These are phyloP conservation scores for Colletotrichum viniferum DNA, from an alignment of 2,329 filamentous ascomycete genomes.

Conservation along the genomic window DNA sequence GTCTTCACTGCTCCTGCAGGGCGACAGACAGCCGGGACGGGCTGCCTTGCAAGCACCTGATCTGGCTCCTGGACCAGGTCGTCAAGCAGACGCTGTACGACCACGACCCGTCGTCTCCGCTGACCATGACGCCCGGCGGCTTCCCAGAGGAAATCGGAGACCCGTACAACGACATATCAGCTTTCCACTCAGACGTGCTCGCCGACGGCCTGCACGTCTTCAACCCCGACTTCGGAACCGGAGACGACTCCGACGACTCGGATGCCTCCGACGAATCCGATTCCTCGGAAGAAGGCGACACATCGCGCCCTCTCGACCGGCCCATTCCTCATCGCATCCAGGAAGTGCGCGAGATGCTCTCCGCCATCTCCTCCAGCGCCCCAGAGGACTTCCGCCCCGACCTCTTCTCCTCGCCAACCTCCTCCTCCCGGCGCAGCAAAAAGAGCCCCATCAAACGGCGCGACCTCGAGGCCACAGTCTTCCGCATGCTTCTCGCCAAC, in stretches of 20 bases:
- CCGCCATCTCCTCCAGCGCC: conserved; percentile 35
- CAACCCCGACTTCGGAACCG: conserved; percentile 20
- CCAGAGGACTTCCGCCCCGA: conserved; percentile 52
- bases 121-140: conserved; percentile 48
- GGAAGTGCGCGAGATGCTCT: conserved; percentile 57
- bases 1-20: conserved; percentile 52
- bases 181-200: conserved; percentile 55
- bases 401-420: conserved; percentile 38
- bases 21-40: conserved; percentile 20
- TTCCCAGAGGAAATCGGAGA: conserved; percentile 52
- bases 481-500: conserved; percentile 58
- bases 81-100: conserved; percentile 50
- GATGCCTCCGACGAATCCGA: conserved; percentile 32
- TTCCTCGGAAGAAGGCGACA: neutral
- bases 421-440: conserved; percentile 16
- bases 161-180: conserved; percentile 52
- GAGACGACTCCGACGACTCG: conserved; percentile 26
- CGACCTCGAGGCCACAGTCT: conserved; percentile 56
- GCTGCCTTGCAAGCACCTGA: conserved; percentile 52
- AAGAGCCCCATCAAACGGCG: conserved; percentile 43
- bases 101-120: conserved; percentile 37
- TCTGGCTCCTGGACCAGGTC: conserved; percentile 61
- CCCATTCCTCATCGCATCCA: conserved; percentile 43
- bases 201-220: conserved; percentile 53
- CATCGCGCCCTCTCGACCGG: conserved; percentile 12